Evolutionary conservation across 306 rosid genomes (phyloP), one percentile per base, ranked within the genome.

Genomic region (Luffa aegyptiaca): DNA sequence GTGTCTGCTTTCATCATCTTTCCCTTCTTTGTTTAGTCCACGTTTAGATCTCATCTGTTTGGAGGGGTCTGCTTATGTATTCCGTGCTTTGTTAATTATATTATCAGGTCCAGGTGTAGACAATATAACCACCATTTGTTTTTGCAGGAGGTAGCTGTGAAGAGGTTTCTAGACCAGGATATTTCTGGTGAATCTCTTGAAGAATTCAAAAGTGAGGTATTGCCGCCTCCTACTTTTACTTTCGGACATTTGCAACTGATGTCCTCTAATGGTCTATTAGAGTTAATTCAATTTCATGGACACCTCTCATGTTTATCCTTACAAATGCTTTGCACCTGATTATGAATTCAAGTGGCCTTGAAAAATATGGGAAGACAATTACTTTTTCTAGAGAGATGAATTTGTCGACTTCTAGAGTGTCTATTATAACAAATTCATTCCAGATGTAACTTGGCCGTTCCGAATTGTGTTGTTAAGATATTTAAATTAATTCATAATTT

Each of bases 191-290:
- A 90, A 88, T 83, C 93, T 75, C 97, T 95, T 77, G 98, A 88
- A 82, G 98, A 92, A 86, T 92, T 95, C 90, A 88, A 83, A 84
- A 95, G 91, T 82, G 98, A 95, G 97, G 98, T 95, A 87, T 68
- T 81, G 70, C 58, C 65, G 26, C 7, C 33, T 57, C 56, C 48
- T 6, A 58, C 69, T 77, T 59, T 61, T 77, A 37, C 80, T 36
- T 76, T 20, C 12, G 57, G 41, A 46, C 37, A 26, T 45, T 71
- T 71, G 57, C 76, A 46, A 68, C 65, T 21, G 65, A 63, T 63
- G 5, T 63, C 5, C 10, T 39, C 41, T 46, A 45, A 71, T 71
- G 45, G 48, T 17, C 12, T 59, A 26, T 17, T 44, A 72, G 41
- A 20, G 75, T 68, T 41, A 44, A 69, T 44, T 69, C 53, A 69